These are phyloP conservation scores for Echria macrotheca DNA, from an alignment of 495 filamentous ascomycete genomes.

Conservation along the genomic window DNA sequence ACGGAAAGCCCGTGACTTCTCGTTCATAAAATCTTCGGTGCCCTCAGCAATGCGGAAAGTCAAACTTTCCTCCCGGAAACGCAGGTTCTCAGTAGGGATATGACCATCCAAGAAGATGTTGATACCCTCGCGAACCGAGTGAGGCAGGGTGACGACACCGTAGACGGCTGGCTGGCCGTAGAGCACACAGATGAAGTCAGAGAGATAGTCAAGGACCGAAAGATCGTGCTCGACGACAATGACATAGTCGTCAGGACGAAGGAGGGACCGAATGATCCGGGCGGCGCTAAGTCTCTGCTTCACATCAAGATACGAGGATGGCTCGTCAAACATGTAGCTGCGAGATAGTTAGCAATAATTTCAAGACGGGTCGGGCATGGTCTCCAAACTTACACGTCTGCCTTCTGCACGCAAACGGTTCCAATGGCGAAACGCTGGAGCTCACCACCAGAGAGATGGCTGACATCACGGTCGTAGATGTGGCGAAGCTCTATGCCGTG, in stretches of 20 bases:
- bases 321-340: slow-evolving; percentile 97
- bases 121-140: slow-evolving; percentile 97
- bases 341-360: neutral
- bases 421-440: slow-evolving; percentile 96
- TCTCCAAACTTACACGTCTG: slow-evolving; percentile 70
- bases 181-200: slow-evolving; percentile 95
- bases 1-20: slow-evolving; percentile 75
- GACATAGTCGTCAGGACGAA: slow-evolving; percentile 86
- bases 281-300: slow-evolving; percentile 94
- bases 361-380: neutral
- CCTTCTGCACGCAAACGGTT: slow-evolving; percentile 89
- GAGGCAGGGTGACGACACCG: slow-evolving; percentile 94
- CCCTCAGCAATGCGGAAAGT: slow-evolving; percentile 94
- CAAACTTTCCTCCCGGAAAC: slow-evolving; percentile 94
- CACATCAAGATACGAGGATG: slow-evolving; percentile 94
- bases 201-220: slow-evolving; percentile 95
- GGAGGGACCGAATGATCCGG: slow-evolving; percentile 81
- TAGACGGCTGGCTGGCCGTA: slow-evolving; percentile 94
- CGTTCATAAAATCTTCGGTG: slow-evolving; percentile 81
- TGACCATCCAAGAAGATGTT: slow-evolving; percentile 99
- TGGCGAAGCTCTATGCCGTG: slow-evolving; percentile 65
- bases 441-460: slow-evolving; percentile 89
- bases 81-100: slow-evolving; percentile 96
- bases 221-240: slow-evolving; percentile 99
- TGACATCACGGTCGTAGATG: slow-evolving; percentile 82